Base-by-base conservation (phyloP, 441 rosid genomes). In the Mallotus repandus region DNA sequence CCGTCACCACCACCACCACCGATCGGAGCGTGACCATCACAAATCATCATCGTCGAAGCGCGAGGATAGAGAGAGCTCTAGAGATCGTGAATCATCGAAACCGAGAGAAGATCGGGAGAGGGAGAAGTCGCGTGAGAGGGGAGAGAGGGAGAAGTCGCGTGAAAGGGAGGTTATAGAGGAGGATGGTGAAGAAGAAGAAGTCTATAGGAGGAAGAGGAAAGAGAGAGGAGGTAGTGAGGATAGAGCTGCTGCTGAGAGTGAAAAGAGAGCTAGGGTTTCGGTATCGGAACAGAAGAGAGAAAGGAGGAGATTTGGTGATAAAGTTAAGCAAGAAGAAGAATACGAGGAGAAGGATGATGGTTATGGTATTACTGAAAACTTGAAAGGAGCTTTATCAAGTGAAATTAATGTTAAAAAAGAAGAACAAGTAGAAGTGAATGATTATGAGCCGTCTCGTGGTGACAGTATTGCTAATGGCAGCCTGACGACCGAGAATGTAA, bases 401-500 rank as follows among this genome's bases (percentile, higher is more conserved):
- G 85, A 76, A 67, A 62, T 57, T 83, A 70, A 71, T 75, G 82
- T 77, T 32, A 78, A 81, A 73, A 35, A 35, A 35, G 41, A 35
- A 35, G 74, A 88, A 38, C 78, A 76, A 58, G 78, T 49, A 22
- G 11, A 8, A 46, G 3, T 71, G 62, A 73, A 11, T 55, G 58
- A 74, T 66, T 76, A 76, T 70, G 83, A 77, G 59, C 14, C 68
- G 52, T 50, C 22, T 32, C 66, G 57, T 69, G 69, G 50, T 67
- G 69, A 77, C 65, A 43, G 25, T 61, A 67, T 69, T 12, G 63
- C 56, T n/a, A 65, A 75, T 55, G 79, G 74, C 18, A 78, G 86
- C 77, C 75, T 68, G 63, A 41, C 76, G 6, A 64, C 77, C 71
- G 74, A 70, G 61, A 88, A 84, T 83, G 98, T 91, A 73, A 89